A percentile compares a stretch with the other conserved stretches of the same genome.
Conservation (phyloP, 2,329 filamentous ascomycete species). For the Cadophora malorum region DNA sequence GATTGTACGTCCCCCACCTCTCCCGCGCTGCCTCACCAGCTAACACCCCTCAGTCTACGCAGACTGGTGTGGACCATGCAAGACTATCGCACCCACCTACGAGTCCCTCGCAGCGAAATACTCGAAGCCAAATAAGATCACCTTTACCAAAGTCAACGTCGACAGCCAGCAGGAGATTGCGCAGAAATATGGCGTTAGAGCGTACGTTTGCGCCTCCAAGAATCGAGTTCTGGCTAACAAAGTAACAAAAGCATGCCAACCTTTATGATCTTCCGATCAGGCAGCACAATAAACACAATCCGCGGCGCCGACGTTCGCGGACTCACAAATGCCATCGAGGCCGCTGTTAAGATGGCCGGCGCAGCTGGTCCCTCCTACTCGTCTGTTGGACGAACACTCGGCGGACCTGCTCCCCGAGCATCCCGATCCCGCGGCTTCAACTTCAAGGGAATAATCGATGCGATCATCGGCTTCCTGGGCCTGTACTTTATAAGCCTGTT, state of each 20-base stretch:
- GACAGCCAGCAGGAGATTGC: conserved; percentile 82
- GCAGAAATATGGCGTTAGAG: conserved; percentile 77
- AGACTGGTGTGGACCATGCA: conserved; percentile 94
- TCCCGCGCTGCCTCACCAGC: conserved; percentile 35
- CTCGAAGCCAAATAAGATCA: conserved; percentile 80
- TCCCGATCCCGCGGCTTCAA: conserved; percentile 43
- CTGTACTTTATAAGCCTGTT: conserved; percentile 68
- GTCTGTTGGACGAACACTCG: conserved; percentile 63
- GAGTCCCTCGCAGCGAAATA: conserved; percentile 82
- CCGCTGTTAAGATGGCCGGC: conserved; percentile 61
- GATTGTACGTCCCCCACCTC: conserved; percentile 72
- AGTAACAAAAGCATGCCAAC: conserved; percentile 73
- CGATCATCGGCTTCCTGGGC: conserved; percentile 61
- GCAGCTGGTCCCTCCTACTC: conserved; percentile 56
- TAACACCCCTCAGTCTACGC: conserved; percentile 75
- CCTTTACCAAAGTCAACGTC: conserved; percentile 92
- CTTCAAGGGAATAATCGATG: conserved; percentile 55
- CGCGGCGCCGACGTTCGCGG: conserved; percentile 80
- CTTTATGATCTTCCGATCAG: conserved; percentile 87
- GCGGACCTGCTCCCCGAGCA: conserved; percentile 48
- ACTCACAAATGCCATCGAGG: conserved; percentile 78
- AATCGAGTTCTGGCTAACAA: conserved; percentile 23
- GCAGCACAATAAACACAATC: conserved; percentile 75
- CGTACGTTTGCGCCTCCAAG: conserved; percentile 54
- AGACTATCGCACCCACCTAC: conserved; percentile 88